Evolutionary conservation across 306 rosid species (phyloP), one percentile per base, ranked within the genome.

Genomic region (Vicia faba): DNA sequence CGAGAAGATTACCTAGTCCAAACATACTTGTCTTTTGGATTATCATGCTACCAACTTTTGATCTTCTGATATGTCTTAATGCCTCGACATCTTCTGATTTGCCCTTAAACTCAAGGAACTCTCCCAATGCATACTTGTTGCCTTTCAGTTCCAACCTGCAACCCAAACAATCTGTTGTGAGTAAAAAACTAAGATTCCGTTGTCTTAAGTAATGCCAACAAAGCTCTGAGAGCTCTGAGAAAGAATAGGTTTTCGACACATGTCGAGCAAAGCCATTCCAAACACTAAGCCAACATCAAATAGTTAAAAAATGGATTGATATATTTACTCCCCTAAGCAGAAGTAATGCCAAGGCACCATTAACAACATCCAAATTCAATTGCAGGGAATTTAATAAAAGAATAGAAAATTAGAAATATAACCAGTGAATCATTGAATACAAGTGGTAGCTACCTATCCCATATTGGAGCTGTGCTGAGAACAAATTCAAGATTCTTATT

Each of bases 101-200:
- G 29, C 99, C 99, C 72, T 90, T 93, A 80, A 93, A 93, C 58
- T 93, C 96, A 66, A 83, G 75, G 78, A 93, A 93, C 60, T 93
- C 99, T 31, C 99, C 99, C 59, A 93, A 84, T 61, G 86, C 70
- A 68, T 78, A 78, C 68, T 88, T 89, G 70, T 72, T 81, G 69
- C 88, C 90, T 88, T 83, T 88, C 33, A 93, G 85, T 81, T 90
- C 97, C 85, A 93, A 61, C 76, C 98, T 92, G 87, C 67, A 69
- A 58, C 60, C 56, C 75, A 60, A 61, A 40, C 19, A 43, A 59
- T 26, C 60, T 56, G 16, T 73, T 19, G 46, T 25, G 51, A 77
- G 81, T 53, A 41, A 64, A 50, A 58, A 64, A 16, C 10, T 33
- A 48, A 20, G 25, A 60, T 67, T 66, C 9, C 45, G 19, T 14